These are phyloP conservation scores for Uronychia setigera DNA, from an alignment of 73 alveolate species.

Conservation along the genomic window DNA sequence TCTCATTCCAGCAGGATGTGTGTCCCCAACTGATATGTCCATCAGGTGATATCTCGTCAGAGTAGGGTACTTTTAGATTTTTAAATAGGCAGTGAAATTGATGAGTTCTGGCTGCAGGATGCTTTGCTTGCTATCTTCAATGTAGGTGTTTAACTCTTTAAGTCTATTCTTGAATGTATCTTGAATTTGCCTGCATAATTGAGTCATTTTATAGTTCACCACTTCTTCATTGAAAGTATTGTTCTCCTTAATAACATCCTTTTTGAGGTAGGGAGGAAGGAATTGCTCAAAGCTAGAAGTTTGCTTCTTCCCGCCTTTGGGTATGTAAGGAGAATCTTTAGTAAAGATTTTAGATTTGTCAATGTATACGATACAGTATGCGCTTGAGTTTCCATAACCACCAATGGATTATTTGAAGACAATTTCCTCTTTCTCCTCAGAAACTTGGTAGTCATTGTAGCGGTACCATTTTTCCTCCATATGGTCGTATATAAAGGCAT, in stretches of 20 bases:
- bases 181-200: conserved; percentile 16
- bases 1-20: background rate
- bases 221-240: conserved; percentile 14
- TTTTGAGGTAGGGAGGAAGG: background rate
- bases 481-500: conserved; percentile 88
- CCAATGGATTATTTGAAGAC: conserved; percentile 71
- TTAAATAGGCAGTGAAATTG: conserved; percentile 25
- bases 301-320: background rate
- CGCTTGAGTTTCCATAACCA: conserved; percentile 33
- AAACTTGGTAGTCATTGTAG: conserved; percentile 73
- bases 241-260: conserved; percentile 32
- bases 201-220: conserved; percentile 9
- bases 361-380: conserved; percentile 53
- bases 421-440: conserved; percentile 66
- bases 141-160: conserved; percentile 10
- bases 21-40: background rate
- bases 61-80: conserved; percentile 3
- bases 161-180: conserved; percentile 13
- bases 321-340: background rate
- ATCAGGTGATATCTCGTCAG: background rate
- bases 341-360: conserved; percentile 6
- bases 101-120: conserved; percentile 22
- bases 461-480: conserved; percentile 75
- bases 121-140: conserved; percentile 4
- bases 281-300: background rate